Base-by-base conservation (phyloP, 768 basidiomycete species). In the Rhodosporidiobolus odoratus region DNA sequence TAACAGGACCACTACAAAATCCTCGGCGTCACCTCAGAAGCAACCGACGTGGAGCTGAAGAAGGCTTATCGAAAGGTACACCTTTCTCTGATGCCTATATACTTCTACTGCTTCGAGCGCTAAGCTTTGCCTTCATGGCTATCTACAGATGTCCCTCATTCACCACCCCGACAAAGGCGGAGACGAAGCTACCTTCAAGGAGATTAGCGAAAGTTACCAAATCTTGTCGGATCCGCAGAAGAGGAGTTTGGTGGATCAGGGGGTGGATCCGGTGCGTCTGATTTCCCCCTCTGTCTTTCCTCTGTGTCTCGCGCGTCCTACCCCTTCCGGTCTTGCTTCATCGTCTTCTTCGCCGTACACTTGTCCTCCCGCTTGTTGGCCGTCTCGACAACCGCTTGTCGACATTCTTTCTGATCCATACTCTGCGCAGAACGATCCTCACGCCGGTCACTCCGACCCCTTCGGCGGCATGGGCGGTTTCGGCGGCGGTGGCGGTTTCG, bases 161-260 rank as follows among this genome's bases (percentile, higher is more conserved):
- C 71, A 77, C 43, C 70, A 69, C 69, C 79, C 52, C 19, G 19
- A 78, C 69, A 79, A 91, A 87, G 92, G 94, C 35, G 94, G 94
- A 37, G 91, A 92, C 78, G 93, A 95, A 76, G 95, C 96, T 78
- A 89, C 91, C 75, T 98, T 98, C 85, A 96, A 97, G 80, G 79
- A 81, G 30, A 87, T 91, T 38, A 86, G 83, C 1, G 92, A 92
- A 79, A 90, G 91, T 4, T 84, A 93, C 71, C 84, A 86, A 13
- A 88, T 93, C 6, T 86, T 93, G 4, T 91, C 89, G 0, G 92
- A 93, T 74, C 84, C 90, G 1, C 82, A 81, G 17, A 59, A 72
- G 32, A 45, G 74, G 8, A 48, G 71, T 15, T 66, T 72, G 52
- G 75, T 77, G 45, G 77, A 78, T 43, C 41, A 66, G 34, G 76